Percentiles rank a stretch among this genome's conserved stretches.
These are phyloP conservation scores for Selaginella moellendorffii DNA, from an alignment of 75 land plant genomes.

Conservation along the genomic window DNA sequence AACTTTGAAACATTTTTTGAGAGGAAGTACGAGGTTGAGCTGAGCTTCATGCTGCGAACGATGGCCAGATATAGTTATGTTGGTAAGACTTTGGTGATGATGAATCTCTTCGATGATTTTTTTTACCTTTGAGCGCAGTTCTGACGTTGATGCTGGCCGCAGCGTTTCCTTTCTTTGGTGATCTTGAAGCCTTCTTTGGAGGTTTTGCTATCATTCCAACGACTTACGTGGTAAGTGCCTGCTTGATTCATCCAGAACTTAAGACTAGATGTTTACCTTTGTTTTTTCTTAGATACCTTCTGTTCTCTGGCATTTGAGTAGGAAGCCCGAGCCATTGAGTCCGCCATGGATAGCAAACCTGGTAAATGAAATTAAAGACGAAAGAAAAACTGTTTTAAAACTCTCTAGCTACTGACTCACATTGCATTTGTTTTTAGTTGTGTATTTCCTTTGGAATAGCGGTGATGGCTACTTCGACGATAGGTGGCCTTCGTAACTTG, in stretches of 20 bases:
- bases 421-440: not conserved
- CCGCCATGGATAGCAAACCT: not conserved
- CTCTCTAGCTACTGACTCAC: not conserved
- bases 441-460: not conserved
- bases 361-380: too few species aligned
- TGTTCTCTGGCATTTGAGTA: not conserved
- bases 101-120: not conserved
- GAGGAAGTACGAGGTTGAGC: not conserved
- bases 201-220: constrained; percentile 4
- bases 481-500: not conserved
- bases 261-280: not conserved
- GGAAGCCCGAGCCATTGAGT: not conserved
- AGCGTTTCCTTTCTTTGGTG: constrained; percentile 8
- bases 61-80: not conserved
- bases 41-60: not conserved
- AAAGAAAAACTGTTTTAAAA: too few species aligned
- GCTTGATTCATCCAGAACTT: not conserved
- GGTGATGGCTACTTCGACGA: not conserved
- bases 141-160: not conserved
- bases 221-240: not conserved
- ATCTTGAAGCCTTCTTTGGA: constrained; percentile 2
- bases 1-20: not conserved
- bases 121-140: not conserved
- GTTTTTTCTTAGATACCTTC: not conserved
- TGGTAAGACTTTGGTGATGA: not conserved